Percentiles rank a stretch among this genome's conserved stretches.
These are phyloP conservation scores for Capsicum pubescens DNA, from an alignment of 257 asterid species.

Conservation along the genomic window DNA sequence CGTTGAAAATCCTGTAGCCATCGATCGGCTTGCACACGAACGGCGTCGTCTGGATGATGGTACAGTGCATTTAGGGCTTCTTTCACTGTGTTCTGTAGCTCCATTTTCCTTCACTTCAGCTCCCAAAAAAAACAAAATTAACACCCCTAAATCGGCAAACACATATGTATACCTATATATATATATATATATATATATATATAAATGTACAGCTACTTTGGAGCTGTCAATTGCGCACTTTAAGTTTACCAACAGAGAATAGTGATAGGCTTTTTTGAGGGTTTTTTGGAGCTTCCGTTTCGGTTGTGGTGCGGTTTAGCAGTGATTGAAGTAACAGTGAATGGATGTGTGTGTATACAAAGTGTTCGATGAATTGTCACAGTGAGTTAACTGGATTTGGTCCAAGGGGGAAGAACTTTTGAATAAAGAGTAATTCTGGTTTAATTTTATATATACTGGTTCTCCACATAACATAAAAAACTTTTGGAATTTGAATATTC, in stretches of 20 bases:
- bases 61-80: conserved; percentile 98
- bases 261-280: background rate
- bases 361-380: conserved; percentile 8
- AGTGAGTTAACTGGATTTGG: background rate
- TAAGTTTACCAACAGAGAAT: background rate
- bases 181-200: background rate
- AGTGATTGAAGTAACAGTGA: background rate
- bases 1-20: conserved; percentile 98
- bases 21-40: conserved; percentile 95
- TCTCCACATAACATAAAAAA: background rate
- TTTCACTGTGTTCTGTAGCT: conserved; percentile 94
- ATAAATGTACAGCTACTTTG: background rate
- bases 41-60: conserved; percentile 94
- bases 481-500: conserved; percentile 13
- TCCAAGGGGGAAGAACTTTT: background rate
- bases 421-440: background rate
- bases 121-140: background rate
- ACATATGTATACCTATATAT: no score
- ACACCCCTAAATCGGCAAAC: conserved; percentile 1
- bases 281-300: conserved; percentile 8
- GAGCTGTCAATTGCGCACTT: background rate
- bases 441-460: background rate
- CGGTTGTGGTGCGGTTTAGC: background rate
- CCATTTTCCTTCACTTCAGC: conserved; percentile 51
- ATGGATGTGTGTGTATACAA: background rate